Base-by-base conservation (phyloP, 768 basidiomycete genomes). In the Leucocoprinus sp. region DNA sequence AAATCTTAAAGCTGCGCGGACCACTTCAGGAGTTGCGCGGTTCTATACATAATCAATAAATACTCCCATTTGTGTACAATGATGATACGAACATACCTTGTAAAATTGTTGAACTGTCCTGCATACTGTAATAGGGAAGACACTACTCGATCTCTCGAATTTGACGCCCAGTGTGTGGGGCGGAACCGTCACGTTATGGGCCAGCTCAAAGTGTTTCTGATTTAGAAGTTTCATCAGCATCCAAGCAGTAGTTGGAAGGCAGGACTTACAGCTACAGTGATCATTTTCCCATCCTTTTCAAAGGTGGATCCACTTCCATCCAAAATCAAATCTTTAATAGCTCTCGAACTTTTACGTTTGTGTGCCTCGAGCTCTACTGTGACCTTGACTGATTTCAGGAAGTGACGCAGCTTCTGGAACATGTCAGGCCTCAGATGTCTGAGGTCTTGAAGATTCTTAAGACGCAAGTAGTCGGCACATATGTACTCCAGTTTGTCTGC, bases 331-430 rank as follows among this genome's bases (percentile, higher is more conserved):
- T 60, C 61, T 42, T 54, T 60, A 26, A 64, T 62, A 4, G 52
- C 34, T 35, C 57, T 60, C 1, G 55, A 37, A 41, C 54, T 45
- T 43, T 59, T 60, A 22, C 52, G 51, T 22, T 18, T 28, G 34
- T 58, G 62, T 1, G 50, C 48, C 7, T 47, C 43, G 27, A 57
- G 45, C 8, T 39, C 33, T 14, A 64, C 51, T 0, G 46, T 46
- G 3, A 64, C 54, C 41, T 63, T 64, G 35, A 67, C 53, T 5
- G 58, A 59, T 40, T 52, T 60, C 5, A 62, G 43, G 40, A 65
- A 63, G 8, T 52, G 37, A 1, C 60, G 56, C 1, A 64, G 52
- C 28, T 54, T 52, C 33, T 54, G 50, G 12, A 61, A 52, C 3
- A 56, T 35, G 11, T 29, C 26, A n/a, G 37, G 22, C 14, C 42